A percentile compares a stretch with the other conserved stretches of the same genome.
phyloP scores from a whole-genome alignment of 148 eudicot genomes.

The Chenopodium quinoa region DNA sequence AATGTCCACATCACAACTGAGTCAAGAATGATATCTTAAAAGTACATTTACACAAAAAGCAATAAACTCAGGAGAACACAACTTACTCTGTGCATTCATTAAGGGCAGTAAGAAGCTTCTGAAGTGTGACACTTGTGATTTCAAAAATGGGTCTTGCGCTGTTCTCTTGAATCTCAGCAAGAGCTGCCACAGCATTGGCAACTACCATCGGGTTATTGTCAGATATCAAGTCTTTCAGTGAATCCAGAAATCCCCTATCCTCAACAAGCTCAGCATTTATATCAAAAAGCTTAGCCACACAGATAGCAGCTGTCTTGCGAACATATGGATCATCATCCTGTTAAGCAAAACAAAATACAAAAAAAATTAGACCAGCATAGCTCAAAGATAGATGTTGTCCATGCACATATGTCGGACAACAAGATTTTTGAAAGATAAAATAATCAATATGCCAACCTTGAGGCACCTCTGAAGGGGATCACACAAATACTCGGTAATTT shows the following conservation, averaged over 20 bases:
- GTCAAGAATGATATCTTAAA: not conserved
- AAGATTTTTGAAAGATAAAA: conserved; percentile 7
- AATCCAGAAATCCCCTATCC: conserved; percentile 94
- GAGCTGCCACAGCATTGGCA: conserved; percentile 99
- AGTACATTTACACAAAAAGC: not conserved
- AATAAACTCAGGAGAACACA: conserved; percentile 19
- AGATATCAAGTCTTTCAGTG: conserved; percentile 95
- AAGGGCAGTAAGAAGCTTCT: conserved; percentile 94
- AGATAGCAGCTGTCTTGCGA: conserved; percentile 98
- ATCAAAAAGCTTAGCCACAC: conserved; percentile 98
- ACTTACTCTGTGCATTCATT: conserved; percentile 99
- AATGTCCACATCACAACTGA: not conserved
- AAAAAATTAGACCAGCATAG: not conserved
- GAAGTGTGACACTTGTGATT: conserved; percentile 80
- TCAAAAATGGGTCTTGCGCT: conserved; percentile 84
- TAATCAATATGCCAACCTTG: conserved; percentile 52
- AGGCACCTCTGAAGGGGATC: conserved; percentile 99
- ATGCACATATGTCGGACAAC: conserved; percentile 9
- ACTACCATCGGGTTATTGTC: conserved; percentile 99
- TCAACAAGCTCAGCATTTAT: conserved; percentile 99
- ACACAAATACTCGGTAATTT: conserved; percentile 94
- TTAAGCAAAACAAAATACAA: conserved; percentile 10
- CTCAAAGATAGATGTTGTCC: not conserved
- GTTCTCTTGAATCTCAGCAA: conserved; percentile 95
- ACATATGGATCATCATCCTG: conserved; percentile 99